Conservation (phyloP, 306 rosid genomes). For the Trifolium fragiferum region DNA sequence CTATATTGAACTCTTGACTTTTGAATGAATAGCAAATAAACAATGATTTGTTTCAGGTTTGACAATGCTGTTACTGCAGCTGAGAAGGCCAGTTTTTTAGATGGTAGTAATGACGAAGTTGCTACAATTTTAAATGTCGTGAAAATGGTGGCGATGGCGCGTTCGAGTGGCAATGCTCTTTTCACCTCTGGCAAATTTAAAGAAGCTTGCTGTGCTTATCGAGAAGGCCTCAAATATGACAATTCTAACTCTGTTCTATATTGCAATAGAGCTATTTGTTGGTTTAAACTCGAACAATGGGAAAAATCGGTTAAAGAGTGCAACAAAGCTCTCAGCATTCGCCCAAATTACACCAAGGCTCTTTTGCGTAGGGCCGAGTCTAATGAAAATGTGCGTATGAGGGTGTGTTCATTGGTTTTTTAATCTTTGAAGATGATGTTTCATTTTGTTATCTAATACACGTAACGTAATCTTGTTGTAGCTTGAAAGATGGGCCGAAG, state of each 20-base stretch:
- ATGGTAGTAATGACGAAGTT: slow-evolving; percentile 62
- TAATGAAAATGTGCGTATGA: slow-evolving; percentile 67
- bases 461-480: slow-evolving; percentile 42
- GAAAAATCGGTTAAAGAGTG: slow-evolving; percentile 88
- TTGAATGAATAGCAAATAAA: slow-evolving; percentile 44
- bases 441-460: neutral
- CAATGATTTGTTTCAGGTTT: slow-evolving; percentile 68
- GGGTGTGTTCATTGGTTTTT: slow-evolving; percentile 1
- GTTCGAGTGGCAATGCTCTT: slow-evolving; percentile 76
- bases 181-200: slow-evolving; percentile 72
- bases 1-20: slow-evolving; percentile 14
- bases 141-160: slow-evolving; percentile 79
- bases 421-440: slow-evolving; percentile 24
- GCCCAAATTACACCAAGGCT: slow-evolving; percentile 84
- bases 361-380: slow-evolving; percentile 84
- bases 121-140: slow-evolving; percentile 61
- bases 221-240: slow-evolving; percentile 88
- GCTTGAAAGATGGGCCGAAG: slow-evolving; percentile 93
- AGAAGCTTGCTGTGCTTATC: slow-evolving; percentile 89
- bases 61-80: slow-evolving; percentile 75
- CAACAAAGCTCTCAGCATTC: slow-evolving; percentile 79
- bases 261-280: slow-evolving; percentile 92
- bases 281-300: slow-evolving; percentile 93
- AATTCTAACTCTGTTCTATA: slow-evolving; percentile 66
- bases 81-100: slow-evolving; percentile 69